These are phyloP conservation scores for Apiospora aurea DNA, from an alignment of 2,329 filamentous ascomycete species.

Conservation along the genomic window DNA sequence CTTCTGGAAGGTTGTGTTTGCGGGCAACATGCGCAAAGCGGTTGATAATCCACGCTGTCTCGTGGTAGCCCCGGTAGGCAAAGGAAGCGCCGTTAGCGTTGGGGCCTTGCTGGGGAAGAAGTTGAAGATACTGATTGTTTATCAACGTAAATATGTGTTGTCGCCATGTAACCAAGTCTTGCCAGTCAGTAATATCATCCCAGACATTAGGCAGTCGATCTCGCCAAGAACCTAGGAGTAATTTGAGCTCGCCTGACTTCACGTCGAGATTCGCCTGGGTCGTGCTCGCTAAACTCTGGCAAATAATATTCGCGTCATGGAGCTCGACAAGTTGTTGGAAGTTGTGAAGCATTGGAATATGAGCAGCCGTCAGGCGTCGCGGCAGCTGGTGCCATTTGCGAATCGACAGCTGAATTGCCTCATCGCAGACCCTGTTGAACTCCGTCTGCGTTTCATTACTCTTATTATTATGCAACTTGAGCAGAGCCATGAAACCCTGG, in stretches of 20 bases:
- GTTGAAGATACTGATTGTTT: constrained; percentile 88
- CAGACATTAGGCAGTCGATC: constrained; percentile 96
- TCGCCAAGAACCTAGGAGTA: constrained; percentile 92
- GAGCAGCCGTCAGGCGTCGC: constrained; percentile 88
- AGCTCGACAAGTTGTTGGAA: constrained; percentile 98
- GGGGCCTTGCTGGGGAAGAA: constrained; percentile 81
- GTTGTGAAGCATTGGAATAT: constrained; percentile 93
- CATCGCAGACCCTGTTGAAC: constrained; percentile 90
- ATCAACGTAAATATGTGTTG: constrained; percentile 99
- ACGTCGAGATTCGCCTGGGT: constrained; percentile 85
- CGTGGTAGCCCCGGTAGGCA: constrained; percentile 96
- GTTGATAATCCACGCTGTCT: constrained; percentile 99
- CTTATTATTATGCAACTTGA: constrained; percentile 91
- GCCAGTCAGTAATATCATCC: constrained; percentile 99
- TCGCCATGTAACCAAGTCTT: constrained; percentile 98
- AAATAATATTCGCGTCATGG: constrained; percentile 97
- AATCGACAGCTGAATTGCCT: constrained; percentile 96
- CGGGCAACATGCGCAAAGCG: constrained; percentile 96
- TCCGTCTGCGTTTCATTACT: constrained; percentile 71
- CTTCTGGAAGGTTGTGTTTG: constrained; percentile 95
- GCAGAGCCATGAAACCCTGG: constrained; percentile 95
- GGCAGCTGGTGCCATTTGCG: constrained; percentile 99
- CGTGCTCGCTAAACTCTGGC: constrained; percentile 85
- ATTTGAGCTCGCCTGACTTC: constrained; percentile 94
- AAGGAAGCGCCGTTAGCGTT: constrained; percentile 91